phyloP scores from a whole-genome alignment of 805 yeast species.

The Wickerhamiella allomyrinae region DNA sequence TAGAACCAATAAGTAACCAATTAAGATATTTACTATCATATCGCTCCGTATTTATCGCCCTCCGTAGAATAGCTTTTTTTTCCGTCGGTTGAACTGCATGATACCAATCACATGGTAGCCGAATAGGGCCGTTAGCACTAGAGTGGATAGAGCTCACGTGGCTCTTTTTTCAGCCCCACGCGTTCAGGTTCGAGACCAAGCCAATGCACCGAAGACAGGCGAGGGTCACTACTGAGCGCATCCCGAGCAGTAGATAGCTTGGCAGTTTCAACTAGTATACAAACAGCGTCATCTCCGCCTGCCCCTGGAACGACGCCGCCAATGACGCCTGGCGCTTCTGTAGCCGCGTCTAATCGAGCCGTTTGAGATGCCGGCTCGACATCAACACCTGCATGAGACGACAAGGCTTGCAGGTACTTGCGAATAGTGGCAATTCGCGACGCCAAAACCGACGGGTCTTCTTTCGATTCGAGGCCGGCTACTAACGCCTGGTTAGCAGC shows the following conservation, averaged over 20 bases:
- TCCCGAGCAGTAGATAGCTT: slow-evolving; percentile 22
- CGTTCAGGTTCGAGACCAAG: slow-evolving; percentile 31
- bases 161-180: slow-evolving; percentile 22
- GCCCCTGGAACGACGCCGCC: slow-evolving; percentile 99
- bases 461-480: slow-evolving; percentile 27
- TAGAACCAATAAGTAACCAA: no score
- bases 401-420: slow-evolving; percentile 40
- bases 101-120: no score
- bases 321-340: slow-evolving; percentile 51
- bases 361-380: slow-evolving; percentile 80
- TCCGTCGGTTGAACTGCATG: no score
- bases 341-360: slow-evolving; percentile 42
- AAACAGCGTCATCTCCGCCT: slow-evolving; percentile 91
- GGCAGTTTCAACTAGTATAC: slow-evolving; percentile 45
- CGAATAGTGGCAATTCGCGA: slow-evolving; percentile 32
- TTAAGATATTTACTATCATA: no score
- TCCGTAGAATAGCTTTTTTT: no score
- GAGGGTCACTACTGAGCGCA: slow-evolving; percentile 4
- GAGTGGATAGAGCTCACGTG: not conserved
- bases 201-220: slow-evolving; percentile 30
- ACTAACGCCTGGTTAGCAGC: slow-evolving; percentile 46
- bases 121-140: no score
- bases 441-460: slow-evolving; percentile 18
- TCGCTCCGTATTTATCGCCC: no score
- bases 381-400: slow-evolving; percentile 60